These are phyloP conservation scores for Pulveroboletus sp. DNA, from an alignment of 768 basidiomycete species.

Conservation along the genomic window DNA sequence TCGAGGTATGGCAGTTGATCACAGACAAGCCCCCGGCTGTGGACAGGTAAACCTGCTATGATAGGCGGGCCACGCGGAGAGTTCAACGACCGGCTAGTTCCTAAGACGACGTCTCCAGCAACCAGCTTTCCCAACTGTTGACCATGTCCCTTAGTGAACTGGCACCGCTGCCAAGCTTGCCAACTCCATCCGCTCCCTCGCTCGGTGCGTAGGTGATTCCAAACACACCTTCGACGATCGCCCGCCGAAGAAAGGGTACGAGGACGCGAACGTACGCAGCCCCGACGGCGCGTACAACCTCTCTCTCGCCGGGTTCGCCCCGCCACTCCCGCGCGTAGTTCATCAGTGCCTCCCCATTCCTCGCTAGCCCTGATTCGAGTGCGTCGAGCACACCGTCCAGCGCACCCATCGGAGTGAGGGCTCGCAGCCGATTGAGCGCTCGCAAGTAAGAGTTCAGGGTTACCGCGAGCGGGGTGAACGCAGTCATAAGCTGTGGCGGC, in stretches of 20 bases:
- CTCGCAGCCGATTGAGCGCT: slow-evolving; percentile 74
- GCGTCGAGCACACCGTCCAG: slow-evolving; percentile 43
- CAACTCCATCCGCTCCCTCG: background rate
- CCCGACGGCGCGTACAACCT: slow-evolving; percentile 47
- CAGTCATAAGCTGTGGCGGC: slow-evolving; percentile 66
- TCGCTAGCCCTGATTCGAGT: slow-evolving; percentile 51
- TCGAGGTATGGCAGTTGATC: background rate
- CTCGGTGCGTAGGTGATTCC: slow-evolving; percentile 28
- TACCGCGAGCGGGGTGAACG: slow-evolving; percentile 72
- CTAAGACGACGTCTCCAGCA: slow-evolving; percentile 13
- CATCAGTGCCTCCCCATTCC: slow-evolving; percentile 44
- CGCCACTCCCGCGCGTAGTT: slow-evolving; percentile 38
- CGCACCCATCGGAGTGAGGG: slow-evolving; percentile 70
- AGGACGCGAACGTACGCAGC: slow-evolving; percentile 57
- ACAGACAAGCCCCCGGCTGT: no score
- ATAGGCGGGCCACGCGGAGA: no score
- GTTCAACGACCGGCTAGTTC: no score
- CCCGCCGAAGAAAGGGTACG: slow-evolving; percentile 67
- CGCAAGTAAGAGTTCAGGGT: slow-evolving; percentile 70
- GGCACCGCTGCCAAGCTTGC: background rate
- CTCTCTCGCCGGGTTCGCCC: slow-evolving; percentile 33
- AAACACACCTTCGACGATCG: slow-evolving; percentile 74
- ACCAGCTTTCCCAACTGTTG: slow-evolving; percentile 30
- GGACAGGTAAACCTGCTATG: no score
- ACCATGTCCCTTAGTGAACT: slow-evolving; percentile 9